Base-by-base conservation (phyloP, 2,329 filamentous ascomycete species). In the Fusarium sp. region DNA sequence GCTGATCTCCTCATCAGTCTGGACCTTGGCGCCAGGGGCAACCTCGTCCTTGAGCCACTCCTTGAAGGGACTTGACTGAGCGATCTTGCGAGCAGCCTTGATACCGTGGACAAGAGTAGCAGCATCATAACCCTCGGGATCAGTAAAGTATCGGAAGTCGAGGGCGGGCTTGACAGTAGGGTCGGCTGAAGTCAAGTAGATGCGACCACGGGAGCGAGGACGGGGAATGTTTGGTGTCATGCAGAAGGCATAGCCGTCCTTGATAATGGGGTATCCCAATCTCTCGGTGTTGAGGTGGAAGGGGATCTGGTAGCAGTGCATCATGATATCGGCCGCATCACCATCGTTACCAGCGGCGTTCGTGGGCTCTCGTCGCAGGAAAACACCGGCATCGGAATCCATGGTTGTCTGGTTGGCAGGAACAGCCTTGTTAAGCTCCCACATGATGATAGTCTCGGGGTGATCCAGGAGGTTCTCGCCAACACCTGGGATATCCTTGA, bases 241-340 rank as follows among this genome's bases (percentile, higher is more conserved):
- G 86, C 93, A 96, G 83, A 96, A 96, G 51, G 92, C 93, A 73
- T 94, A 91, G 62, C 90, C 91, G 69, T 94, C 88, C 63, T 86
- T 72, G 63, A 85, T 75, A 59, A 79, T 76, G 40, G 83, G 83
- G 75, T 89, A 97, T 69, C 93, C 93, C 12, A 97, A 85, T 39
- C 92, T 89, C 55, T 86, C 82, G 2, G 93, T 97, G 85, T 97
- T 97, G 71, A 94, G 88, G 65, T 90, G 92, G 81, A 97, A 97
- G 53, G 93, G 93, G 70, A 97, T 96, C 81, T 97, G 94, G 83
- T 97, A 97, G 86, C 93, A 97, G 83, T 97, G 93, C 91, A 96
- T 96, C 94, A 97, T 97, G 74, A 96, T 82, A 75, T 97, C 94
- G 67, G 91, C 91, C 55, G 92, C 89, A 64, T 91, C 86, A 51